These are phyloP conservation scores for Craterostigma plantagineum DNA, from an alignment of 257 asterid species.

Conservation along the genomic window DNA sequence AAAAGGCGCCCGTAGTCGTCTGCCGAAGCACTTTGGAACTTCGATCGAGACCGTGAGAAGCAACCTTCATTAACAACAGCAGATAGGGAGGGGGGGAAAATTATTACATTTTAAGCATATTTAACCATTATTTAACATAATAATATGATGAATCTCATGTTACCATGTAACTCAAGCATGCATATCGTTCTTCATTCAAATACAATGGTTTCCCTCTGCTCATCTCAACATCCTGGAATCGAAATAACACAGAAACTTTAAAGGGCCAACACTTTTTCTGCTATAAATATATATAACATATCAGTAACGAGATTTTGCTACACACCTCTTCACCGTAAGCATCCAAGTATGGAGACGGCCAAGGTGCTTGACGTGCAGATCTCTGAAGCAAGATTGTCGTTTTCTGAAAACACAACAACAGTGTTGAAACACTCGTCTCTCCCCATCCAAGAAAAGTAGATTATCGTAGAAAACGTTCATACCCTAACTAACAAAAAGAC, in stretches of 20 bases:
- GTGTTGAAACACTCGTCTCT: constrained; percentile 1
- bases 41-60: constrained; percentile 94
- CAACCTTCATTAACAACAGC: constrained; percentile 39
- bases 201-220: constrained; percentile 77
- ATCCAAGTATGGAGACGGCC: constrained; percentile 99
- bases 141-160: not conserved
- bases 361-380: constrained; percentile 85
- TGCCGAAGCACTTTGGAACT: constrained; percentile 87
- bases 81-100: not conserved
- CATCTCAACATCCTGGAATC: constrained; percentile 67
- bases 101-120: too few relatives aligned
- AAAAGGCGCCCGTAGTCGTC: constrained; percentile 63
- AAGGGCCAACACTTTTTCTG: too few relatives aligned
- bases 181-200: constrained; percentile 84
- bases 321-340: constrained; percentile 97
- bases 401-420: constrained; percentile 22
- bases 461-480: constrained; percentile 15
- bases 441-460: not conserved
- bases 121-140: too few relatives aligned
- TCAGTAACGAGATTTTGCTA: too few relatives aligned
- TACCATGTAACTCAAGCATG: constrained; percentile 83
- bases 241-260: too few relatives aligned
- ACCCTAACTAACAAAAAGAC: constrained; percentile 84
- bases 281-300: too few relatives aligned
- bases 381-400: constrained; percentile 87